A percentile compares a stretch with the other conserved stretches of the same genome.
Evolutionary conservation across 108 stramenopile species (phyloP).

Genomic region (Cyclotella choctawhatcheeana): DNA sequence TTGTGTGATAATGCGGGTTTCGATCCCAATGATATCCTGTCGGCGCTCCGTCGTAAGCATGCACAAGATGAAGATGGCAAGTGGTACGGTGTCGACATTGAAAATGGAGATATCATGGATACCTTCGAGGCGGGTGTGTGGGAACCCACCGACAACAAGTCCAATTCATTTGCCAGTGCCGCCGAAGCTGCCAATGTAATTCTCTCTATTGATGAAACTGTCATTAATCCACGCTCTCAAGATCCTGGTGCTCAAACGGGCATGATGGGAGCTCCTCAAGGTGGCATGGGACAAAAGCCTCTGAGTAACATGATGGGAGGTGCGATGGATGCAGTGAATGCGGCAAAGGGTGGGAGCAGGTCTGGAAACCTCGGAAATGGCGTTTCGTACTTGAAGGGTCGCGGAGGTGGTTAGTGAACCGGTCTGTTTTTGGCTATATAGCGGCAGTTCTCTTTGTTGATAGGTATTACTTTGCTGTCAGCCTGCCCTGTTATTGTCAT

Average conservation of each 20-base stretch:
- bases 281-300: slow-evolving; percentile 57
- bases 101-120: slow-evolving; percentile 94
- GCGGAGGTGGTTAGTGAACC: slow-evolving; percentile 52
- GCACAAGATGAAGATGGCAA: slow-evolving; percentile 75
- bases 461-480: background rate
- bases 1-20: slow-evolving; percentile 98
- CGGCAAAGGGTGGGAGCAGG: slow-evolving; percentile 74
- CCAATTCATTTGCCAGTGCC: slow-evolving; percentile 91
- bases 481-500: background rate
- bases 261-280: slow-evolving; percentile 61
- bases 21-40: slow-evolving; percentile 96
- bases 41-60: slow-evolving; percentile 93
- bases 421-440: background rate
- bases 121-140: slow-evolving; percentile 95
- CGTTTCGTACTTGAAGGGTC: slow-evolving; percentile 88
- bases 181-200: slow-evolving; percentile 98
- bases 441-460: background rate
- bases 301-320: slow-evolving; percentile 84
- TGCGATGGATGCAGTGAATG: slow-evolving; percentile 88
- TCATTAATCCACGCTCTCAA: slow-evolving; percentile 94
- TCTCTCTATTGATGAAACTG: slow-evolving; percentile 98
- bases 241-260: slow-evolving; percentile 84
- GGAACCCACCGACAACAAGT: slow-evolving; percentile 98
- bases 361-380: slow-evolving; percentile 84
- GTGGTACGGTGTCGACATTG: slow-evolving; percentile 98